Evolutionary conservation across 495 filamentous ascomycete species (phyloP).

Genomic region (Hypoxylon rickii): DNA sequence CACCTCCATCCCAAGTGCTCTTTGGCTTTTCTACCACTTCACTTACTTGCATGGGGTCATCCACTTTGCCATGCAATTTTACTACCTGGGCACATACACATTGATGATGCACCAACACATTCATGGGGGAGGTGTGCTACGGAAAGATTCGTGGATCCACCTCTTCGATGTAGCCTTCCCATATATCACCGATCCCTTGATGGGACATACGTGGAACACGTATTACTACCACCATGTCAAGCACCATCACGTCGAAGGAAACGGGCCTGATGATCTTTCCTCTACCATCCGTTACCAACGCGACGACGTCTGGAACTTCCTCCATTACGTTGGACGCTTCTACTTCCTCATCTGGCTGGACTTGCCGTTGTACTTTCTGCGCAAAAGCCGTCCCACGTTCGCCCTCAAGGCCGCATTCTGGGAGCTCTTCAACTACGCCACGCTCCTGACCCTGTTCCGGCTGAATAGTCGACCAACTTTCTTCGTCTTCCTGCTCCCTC

Average conservation of each 20-base stretch:
- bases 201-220: constrained; percentile 82
- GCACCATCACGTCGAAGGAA: constrained; percentile 81
- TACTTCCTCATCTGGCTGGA: constrained; percentile 74
- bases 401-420: constrained; percentile 59
- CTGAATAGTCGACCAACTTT: constrained; percentile 57
- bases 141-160: constrained; percentile 32
- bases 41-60: constrained; percentile 64
- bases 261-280: constrained; percentile 75
- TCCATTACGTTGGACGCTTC: constrained; percentile 73
- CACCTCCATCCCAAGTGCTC: constrained; percentile 69
- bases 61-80: constrained; percentile 65
- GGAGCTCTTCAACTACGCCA: constrained; percentile 59
- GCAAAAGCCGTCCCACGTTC: constrained; percentile 55
- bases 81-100: constrained; percentile 72
- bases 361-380: constrained; percentile 71
- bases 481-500: constrained; percentile 65
- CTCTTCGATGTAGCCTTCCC: constrained; percentile 66
- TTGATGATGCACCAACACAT: constrained; percentile 85
- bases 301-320: constrained; percentile 65
- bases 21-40: constrained; percentile 67
- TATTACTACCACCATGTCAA: constrained; percentile 88
- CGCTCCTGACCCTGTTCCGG: constrained; percentile 53
- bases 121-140: constrained; percentile 72
- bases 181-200: constrained; percentile 73
- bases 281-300: constrained; percentile 78